Evolutionary conservation across 2,329 filamentous ascomycete species (phyloP).

Genomic region (Corniculantispora saksenae): DNA sequence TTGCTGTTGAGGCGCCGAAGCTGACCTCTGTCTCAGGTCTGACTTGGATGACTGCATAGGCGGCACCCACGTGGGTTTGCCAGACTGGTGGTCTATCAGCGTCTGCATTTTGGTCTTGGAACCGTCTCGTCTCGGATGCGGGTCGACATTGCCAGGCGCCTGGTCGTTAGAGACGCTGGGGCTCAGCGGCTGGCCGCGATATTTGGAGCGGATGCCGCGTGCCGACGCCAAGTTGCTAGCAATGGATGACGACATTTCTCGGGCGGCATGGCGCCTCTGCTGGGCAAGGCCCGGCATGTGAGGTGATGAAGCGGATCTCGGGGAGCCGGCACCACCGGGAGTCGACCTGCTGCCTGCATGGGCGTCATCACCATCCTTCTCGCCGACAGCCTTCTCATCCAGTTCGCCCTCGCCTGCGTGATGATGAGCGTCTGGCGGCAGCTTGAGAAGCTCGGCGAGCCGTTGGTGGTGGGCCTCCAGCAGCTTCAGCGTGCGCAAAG

Average conservation of each 20-base stretch:
- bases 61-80: constrained; percentile 56
- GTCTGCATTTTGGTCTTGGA: constrained; percentile 56
- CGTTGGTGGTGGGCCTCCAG: constrained; percentile 86
- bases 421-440: constrained; percentile 54
- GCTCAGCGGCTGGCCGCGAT: constrained; percentile 66
- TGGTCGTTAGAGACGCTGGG: constrained; percentile 75
- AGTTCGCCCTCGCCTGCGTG: constrained; percentile 25
- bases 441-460: constrained; percentile 78
- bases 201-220: constrained; percentile 70
- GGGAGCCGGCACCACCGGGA: constrained; percentile 27
- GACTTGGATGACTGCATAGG: constrained; percentile 34
- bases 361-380: constrained; percentile 18
- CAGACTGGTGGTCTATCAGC: constrained; percentile 53
- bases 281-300: constrained; percentile 37
- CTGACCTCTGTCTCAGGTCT: constrained; percentile 28
- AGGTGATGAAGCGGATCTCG: constrained; percentile 27
- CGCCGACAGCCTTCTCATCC: constrained; percentile 30
- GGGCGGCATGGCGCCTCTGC: constrained; percentile 55
- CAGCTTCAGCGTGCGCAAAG: constrained; percentile 78
- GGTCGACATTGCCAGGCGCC: constrained; percentile 68
- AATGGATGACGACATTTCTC: constrained; percentile 78
- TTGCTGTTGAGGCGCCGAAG: constrained; percentile 30
- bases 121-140: constrained; percentile 51
- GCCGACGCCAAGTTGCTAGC: constrained; percentile 86
- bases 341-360: constrained; percentile 21